Evolutionary conservation across 306 rosid genomes (phyloP).

Genomic region (Vicia sativa): DNA sequence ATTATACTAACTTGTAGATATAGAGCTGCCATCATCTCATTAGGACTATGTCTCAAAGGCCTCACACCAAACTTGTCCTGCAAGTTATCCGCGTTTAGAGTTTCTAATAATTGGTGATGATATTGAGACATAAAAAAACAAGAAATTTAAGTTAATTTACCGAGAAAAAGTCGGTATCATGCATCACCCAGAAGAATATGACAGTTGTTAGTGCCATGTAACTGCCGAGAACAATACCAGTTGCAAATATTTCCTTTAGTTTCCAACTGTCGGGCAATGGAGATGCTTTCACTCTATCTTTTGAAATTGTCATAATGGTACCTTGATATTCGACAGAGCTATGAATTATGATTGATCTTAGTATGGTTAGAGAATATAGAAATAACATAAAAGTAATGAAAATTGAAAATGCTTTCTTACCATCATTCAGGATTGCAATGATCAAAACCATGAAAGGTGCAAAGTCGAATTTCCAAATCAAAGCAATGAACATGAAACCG

Average conservation of each 20-base stretch:
- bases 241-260: conserved; percentile 85
- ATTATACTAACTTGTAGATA: conserved; percentile 96
- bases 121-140: background rate
- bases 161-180: conserved; percentile 70
- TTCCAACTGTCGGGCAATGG: conserved; percentile 96
- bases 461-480: conserved; percentile 94
- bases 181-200: conserved; percentile 76
- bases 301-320: conserved; percentile 93
- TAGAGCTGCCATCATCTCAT: conserved; percentile 85
- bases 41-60: conserved; percentile 31
- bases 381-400: background rate
- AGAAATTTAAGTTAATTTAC: conserved; percentile 44
- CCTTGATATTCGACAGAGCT: conserved; percentile 49
- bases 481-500: conserved; percentile 88
- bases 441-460: conserved; percentile 98
- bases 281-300: conserved; percentile 96
- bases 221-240: conserved; percentile 89
- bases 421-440: conserved; percentile 88
- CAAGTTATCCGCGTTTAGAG: conserved; percentile 16
- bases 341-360: conserved; percentile 21
- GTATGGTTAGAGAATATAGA: background rate
- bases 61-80: conserved; percentile 68
- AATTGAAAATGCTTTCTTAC: conserved; percentile 49
- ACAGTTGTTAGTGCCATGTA: conserved; percentile 96
- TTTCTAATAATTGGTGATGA: background rate